Conservation (phyloP, 1,139 yeast species). For the Nakaseomyces bracarensis region DNA sequence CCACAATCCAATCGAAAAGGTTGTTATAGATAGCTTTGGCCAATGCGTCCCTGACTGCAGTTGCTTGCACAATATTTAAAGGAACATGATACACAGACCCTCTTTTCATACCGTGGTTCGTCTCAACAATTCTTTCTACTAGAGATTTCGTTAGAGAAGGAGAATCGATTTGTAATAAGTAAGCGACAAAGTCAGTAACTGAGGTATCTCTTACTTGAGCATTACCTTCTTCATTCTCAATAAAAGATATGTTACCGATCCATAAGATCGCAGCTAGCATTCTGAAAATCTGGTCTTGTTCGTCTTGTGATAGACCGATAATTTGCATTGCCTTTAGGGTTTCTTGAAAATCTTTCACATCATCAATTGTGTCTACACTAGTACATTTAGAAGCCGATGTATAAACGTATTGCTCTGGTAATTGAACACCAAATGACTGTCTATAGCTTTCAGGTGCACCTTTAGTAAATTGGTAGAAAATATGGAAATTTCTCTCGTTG, state of each 20-base stretch:
- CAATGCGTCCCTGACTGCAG: conserved; percentile 88
- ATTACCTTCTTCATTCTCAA: conserved; percentile 81
- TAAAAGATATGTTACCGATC: conserved; percentile 87
- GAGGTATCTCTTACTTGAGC: conserved; percentile 73
- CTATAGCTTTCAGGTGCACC: conserved; percentile 82
- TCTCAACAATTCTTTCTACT: conserved; percentile 78
- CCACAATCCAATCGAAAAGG: conserved; percentile 96
- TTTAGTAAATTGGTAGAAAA: conserved; percentile 91
- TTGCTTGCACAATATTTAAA: conserved; percentile 82
- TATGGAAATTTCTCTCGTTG: conserved; percentile 93
- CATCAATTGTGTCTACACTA: conserved; percentile 80
- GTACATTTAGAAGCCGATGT: conserved; percentile 85
- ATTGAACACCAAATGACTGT: conserved; percentile 78
- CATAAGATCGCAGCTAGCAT: conserved; percentile 79
- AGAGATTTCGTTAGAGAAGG: conserved; percentile 59
- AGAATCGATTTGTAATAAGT: conserved; percentile 73
- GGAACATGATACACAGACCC: conserved; percentile 96
- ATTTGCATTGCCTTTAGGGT: conserved; percentile 80
- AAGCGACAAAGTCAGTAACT: conserved; percentile 91
- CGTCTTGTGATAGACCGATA: conserved; percentile 72
- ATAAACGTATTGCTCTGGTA: conserved; percentile 85
- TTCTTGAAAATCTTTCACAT: conserved; percentile 65
- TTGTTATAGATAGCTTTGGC: conserved; percentile 93
- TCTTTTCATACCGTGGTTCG: conserved; percentile 78
- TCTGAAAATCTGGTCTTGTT: conserved; percentile 86